phyloP scores from a whole-genome alignment of 257 asterid genomes.

The Scutellaria minor region DNA sequence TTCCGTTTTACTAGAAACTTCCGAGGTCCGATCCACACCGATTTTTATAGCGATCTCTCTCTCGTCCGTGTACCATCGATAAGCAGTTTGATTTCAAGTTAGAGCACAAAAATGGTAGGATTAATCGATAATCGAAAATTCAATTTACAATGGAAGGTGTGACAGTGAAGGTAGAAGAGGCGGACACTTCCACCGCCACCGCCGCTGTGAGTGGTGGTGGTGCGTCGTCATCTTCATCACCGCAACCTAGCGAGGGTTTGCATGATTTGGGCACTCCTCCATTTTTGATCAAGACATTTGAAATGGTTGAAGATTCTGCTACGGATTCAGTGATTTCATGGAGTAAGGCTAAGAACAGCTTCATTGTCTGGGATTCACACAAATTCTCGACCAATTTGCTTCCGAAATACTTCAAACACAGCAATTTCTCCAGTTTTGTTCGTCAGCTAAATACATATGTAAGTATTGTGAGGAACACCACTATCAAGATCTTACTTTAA shows the following conservation, averaged over 20 bases:
- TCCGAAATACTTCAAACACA: conserved; percentile 82
- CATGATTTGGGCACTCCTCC: conserved; percentile 35
- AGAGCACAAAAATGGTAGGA: not conserved
- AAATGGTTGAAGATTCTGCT: conserved; percentile 79
- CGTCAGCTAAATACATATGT: conserved; percentile 96
- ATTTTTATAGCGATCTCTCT: not conserved
- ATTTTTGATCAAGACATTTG: conserved; percentile 31
- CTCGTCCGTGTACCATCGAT: not conserved
- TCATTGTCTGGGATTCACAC: conserved; percentile 81
- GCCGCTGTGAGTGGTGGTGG: conserved; percentile 8
- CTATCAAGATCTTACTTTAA: not conserved
- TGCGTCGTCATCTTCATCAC: conserved; percentile 33
- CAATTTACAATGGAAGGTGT: conserved; percentile 25
- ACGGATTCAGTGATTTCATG: conserved; percentile 82
- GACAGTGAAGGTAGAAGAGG: conserved; percentile 27
- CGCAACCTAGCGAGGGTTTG: conserved; percentile 70
- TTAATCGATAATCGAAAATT: too few species aligned
- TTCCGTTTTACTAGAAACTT: conserved; percentile 27
- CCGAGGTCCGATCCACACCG: conserved; percentile 5
- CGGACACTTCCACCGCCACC: not conserved
- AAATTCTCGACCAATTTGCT: conserved; percentile 66
- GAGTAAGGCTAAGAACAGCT: conserved; percentile 74
- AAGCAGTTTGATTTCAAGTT: not conserved
- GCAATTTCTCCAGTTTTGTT: conserved; percentile 83
- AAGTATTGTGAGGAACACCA: conserved; percentile 38